phyloP scores from a whole-genome alignment of 345 rosid genomes.

The Salix exigua region DNA sequence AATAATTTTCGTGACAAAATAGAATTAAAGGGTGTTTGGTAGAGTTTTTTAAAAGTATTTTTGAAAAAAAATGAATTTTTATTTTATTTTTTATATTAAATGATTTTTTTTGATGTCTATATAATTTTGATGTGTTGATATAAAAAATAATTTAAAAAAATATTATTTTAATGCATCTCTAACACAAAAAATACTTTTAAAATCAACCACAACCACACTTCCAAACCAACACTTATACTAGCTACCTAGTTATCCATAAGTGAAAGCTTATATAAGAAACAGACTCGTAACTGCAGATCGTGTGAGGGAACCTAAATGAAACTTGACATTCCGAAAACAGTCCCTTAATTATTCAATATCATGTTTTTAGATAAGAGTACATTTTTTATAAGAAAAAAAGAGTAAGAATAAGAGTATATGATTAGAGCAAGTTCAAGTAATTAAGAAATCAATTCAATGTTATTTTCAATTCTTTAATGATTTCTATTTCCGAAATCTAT shows the following conservation, averaged over 20 bases:
- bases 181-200: too few relatives aligned
- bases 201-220: accelerated
- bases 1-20: neutral
- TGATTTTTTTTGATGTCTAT: too few relatives aligned
- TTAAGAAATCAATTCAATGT: neutral
- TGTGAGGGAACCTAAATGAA: neutral
- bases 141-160: too few relatives aligned
- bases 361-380: neutral
- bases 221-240: neutral
- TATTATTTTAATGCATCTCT: too few relatives aligned
- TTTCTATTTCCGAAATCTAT: too few relatives aligned
- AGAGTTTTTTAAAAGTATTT: too few relatives aligned
- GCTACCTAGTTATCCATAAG: constrained; percentile 1
- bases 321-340: neutral
- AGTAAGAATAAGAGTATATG: neutral
- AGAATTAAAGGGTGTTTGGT: neutral
- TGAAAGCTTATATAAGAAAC: neutral
- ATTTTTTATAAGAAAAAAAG: too few relatives aligned
- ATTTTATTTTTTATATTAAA: too few relatives aligned
- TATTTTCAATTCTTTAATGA: too few relatives aligned
- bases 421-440: neutral
- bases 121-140: too few relatives aligned
- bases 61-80: too few relatives aligned
- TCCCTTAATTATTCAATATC: neutral
- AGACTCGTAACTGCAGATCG: neutral